phyloP scores from a whole-genome alignment of 805 yeast species.

The Ogataea philodendri region DNA sequence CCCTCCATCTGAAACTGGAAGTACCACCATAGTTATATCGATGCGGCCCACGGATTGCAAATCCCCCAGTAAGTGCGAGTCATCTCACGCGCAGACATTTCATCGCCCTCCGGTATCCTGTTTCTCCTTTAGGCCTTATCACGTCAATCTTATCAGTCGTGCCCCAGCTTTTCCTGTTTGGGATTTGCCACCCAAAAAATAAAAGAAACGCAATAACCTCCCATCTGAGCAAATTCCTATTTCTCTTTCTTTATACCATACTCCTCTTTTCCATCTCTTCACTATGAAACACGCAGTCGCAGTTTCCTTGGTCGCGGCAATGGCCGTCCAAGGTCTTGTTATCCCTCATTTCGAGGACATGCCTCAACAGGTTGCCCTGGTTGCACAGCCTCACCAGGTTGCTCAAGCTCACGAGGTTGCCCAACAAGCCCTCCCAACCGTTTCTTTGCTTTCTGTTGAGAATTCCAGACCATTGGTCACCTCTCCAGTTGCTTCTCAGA shows the following conservation, averaged over 20 bases:
- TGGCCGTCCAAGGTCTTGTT: conserved; percentile 51
- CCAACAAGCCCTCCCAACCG: conserved; percentile 2
- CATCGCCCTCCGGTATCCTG: too few relatives aligned
- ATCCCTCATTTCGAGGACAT: conserved; percentile 44
- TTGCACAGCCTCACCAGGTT: conserved; percentile 5
- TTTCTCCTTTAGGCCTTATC: too few relatives aligned
- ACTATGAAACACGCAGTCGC: conserved; percentile 25
- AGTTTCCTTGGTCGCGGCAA: conserved; percentile 26
- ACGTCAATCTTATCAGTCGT: conserved; percentile 14
- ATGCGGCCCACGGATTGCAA: too few relatives aligned
- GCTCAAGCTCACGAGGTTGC: conserved; percentile 8
- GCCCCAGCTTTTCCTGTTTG: conserved; percentile 12
- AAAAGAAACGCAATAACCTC: conserved; percentile 8
- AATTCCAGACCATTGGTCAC: conserved; percentile 48
- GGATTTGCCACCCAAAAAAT: conserved; percentile 14
- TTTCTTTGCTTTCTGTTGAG: conserved; percentile 18
- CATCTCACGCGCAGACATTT: too few relatives aligned
- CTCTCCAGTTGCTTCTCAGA: conserved; percentile 41
- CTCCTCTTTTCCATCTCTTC: conserved; percentile 8
- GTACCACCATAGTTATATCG: too few relatives aligned
- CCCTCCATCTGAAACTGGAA: too few relatives aligned
- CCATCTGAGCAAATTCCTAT: conserved; percentile 5
- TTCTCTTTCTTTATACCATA: conserved; percentile 3
- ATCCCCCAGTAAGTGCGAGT: too few relatives aligned
- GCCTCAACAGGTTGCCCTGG: conserved; percentile 21